These are phyloP conservation scores for Dryas octopetala DNA, from an alignment of 306 rosid genomes.

Conservation along the genomic window DNA sequence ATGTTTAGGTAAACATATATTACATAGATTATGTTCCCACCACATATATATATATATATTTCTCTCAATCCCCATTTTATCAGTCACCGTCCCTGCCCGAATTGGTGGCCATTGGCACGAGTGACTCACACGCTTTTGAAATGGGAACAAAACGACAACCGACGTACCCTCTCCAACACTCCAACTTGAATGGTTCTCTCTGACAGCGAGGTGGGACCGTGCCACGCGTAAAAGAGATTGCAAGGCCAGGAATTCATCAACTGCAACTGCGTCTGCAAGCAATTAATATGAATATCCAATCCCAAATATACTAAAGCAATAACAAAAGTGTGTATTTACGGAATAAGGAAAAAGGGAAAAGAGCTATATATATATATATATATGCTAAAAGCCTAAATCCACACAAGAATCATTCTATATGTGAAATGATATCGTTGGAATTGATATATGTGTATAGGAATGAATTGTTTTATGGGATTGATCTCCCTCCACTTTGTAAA, in stretches of 20 bases:
- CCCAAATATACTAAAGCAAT: neutral
- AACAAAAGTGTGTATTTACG: neutral
- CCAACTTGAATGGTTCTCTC: constrained; percentile 3
- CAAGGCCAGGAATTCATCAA: neutral
- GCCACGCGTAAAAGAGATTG: constrained; percentile 15
- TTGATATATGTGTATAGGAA: neutral
- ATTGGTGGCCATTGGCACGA: neutral
- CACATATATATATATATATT: neutral
- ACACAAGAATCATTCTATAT: neutral
- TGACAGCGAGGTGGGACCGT: neutral
- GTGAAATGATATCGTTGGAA: neutral
- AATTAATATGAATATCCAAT: neutral
- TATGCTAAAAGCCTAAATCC: neutral
- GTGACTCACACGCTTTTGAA: constrained; percentile 18
- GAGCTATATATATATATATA: neutral
- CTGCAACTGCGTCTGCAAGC: neutral
- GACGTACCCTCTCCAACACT: neutral
- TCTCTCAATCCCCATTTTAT: neutral
- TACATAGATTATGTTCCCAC: neutral
- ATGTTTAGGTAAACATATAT: neutral
- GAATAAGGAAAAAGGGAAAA: neutral
- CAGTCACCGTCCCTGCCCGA: neutral
- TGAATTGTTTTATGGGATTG: neutral
- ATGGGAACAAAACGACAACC: constrained; percentile 22
- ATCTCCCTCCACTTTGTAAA: neutral